Evolutionary conservation across 176 grass and related monocot species (phyloP).

Genomic region (Urochloa ruziziensis): DNA sequence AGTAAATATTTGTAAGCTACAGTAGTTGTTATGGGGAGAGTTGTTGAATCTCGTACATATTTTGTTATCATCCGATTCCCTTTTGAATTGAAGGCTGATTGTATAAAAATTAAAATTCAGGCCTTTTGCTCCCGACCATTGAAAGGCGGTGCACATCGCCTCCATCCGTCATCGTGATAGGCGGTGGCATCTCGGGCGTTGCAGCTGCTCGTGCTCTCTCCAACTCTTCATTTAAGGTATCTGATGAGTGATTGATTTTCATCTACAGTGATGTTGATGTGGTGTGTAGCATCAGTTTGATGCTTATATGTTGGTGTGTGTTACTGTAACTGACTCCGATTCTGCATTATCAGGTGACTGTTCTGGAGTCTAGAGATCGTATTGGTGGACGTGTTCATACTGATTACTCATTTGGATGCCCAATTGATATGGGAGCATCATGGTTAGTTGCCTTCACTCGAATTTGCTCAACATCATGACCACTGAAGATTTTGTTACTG

Average conservation of each 20-base stretch:
- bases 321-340: not conserved
- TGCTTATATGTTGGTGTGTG: not conserved
- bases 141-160: constrained; percentile 60
- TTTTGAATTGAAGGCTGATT: not conserved
- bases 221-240: constrained; percentile 80
- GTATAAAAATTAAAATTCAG: constrained; percentile 28
- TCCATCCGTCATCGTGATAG: constrained; percentile 89
- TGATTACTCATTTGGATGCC: constrained; percentile 83
- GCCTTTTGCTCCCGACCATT: constrained; percentile 73
- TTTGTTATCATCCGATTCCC: not conserved
- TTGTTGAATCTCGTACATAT: not conserved
- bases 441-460: constrained; percentile 46
- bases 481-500: not conserved
- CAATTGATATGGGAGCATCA: constrained; percentile 98
- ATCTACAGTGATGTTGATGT: not conserved
- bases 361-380: constrained; percentile 86
- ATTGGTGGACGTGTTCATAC: constrained; percentile 79
- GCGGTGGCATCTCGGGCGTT: constrained; percentile 84
- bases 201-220: constrained; percentile 75
- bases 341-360: constrained; percentile 49
- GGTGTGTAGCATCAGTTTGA: not conserved
- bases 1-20: too few relatives aligned
- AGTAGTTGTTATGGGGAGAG: not conserved
- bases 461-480: not conserved
- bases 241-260: not conserved